Conservation (phyloP, 768 basidiomycete genomes). For the Aureoboletus auriporus region DNA sequence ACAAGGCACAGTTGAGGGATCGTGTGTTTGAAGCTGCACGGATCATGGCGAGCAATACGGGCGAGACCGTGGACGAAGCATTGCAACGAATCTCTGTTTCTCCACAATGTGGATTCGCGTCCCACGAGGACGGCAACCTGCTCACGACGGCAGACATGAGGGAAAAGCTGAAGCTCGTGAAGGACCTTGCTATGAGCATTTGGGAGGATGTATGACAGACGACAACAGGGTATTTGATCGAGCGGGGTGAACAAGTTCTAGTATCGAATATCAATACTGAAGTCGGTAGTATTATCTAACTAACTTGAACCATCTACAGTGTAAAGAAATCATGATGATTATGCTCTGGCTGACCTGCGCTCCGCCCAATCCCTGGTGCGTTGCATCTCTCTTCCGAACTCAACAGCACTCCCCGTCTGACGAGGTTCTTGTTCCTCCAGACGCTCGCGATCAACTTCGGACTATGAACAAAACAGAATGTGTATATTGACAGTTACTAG, state of each 20-base stretch:
- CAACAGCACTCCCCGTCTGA: too few relatives aligned
- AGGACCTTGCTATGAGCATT: constrained; percentile 33
- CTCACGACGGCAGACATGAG: constrained; percentile 35
- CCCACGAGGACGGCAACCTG: constrained; percentile 41
- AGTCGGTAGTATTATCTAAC: too few relatives aligned
- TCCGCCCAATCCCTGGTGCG: too few relatives aligned
- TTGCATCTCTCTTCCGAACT: too few relatives aligned
- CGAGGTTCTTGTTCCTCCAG: too few relatives aligned
- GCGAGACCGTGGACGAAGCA: constrained; percentile 37
- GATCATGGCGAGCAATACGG: constrained; percentile 34
- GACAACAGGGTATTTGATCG: neutral
- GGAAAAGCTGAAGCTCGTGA: constrained; percentile 26
- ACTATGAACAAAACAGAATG: too few relatives aligned
- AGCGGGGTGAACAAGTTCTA: neutral
- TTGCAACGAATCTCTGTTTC: constrained; percentile 36
- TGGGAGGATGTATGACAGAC: constrained; percentile 22
- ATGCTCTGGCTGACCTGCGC: too few relatives aligned
- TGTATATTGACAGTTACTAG: too few relatives aligned
- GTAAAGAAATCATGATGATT: too few relatives aligned
- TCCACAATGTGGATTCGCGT: constrained; percentile 50
- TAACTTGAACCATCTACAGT: too few relatives aligned
- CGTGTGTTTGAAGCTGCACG: constrained; percentile 42
- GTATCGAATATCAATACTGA: too few relatives aligned
- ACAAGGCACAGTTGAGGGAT: constrained; percentile 34
- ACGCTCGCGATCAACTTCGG: too few relatives aligned